Conservation (phyloP, 1,284 basidiomycete species). For the Malassezia furfur region DNA sequence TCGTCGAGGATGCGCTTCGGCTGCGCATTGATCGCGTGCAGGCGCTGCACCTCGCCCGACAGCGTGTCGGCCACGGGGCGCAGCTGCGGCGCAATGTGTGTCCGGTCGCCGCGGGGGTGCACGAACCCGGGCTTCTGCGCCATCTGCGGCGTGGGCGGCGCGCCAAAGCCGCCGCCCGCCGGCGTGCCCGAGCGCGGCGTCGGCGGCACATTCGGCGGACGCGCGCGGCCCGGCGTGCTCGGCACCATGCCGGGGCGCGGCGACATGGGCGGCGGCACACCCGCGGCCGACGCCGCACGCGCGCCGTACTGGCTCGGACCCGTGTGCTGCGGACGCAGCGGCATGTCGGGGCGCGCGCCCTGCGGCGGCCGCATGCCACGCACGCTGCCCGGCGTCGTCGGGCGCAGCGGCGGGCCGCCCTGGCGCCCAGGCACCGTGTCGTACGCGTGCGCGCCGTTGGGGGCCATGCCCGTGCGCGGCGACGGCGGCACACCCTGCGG, state of each 20-base stretch:
- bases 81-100: slow-evolving; percentile 70
- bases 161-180: slow-evolving; percentile 40
- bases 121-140: slow-evolving; percentile 52
- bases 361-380: slow-evolving; percentile 5
- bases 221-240: neutral
- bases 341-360: neutral
- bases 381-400: slow-evolving; percentile 10
- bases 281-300: neutral
- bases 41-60: slow-evolving; percentile 26
- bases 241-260: neutral
- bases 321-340: slow-evolving; percentile 10
- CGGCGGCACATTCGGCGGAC: neutral
- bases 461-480: slow-evolving; percentile 4
- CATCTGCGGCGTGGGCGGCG: slow-evolving; percentile 30
- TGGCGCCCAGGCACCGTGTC: neutral
- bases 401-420: slow-evolving; percentile 5
- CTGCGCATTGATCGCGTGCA: slow-evolving; percentile 52
- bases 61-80: slow-evolving; percentile 58
- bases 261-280: neutral
- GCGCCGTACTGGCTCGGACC: slow-evolving; percentile 12
- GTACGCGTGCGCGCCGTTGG: slow-evolving; percentile 2
- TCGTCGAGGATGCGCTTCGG: slow-evolving; percentile 77
- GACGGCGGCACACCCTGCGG: neutral
- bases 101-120: slow-evolving; percentile 80
- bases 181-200: slow-evolving; percentile 31